Conservation (phyloP, 2,329 filamentous ascomycete species). For the Phoma sp. region DNA sequence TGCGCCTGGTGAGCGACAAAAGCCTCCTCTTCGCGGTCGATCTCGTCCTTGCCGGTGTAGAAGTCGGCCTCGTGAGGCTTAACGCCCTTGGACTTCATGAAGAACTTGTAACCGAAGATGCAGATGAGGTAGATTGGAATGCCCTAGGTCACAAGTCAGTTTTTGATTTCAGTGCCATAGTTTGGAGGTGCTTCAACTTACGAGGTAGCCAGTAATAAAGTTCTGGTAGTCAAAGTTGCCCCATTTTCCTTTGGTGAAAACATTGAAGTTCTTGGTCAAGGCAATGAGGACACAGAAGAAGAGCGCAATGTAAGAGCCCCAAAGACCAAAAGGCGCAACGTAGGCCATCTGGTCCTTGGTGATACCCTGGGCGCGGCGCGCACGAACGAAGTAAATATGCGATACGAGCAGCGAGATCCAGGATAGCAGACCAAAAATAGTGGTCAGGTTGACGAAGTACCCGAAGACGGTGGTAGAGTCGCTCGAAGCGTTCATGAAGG, state of each 20-base stretch:
- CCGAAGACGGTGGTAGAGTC: constrained; percentile 53
- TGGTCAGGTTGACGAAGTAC: constrained; percentile 57
- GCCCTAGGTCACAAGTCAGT: constrained; percentile 69
- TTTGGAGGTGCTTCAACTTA: constrained; percentile 11
- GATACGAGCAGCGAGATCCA: constrained; percentile 59
- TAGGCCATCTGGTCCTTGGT: constrained; percentile 58
- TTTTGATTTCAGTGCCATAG: constrained; percentile 49
- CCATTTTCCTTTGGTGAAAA: constrained; percentile 64
- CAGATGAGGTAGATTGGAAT: constrained; percentile 75
- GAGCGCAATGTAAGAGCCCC: constrained; percentile 71
- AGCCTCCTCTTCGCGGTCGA: constrained; percentile 74
- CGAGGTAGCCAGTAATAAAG: constrained; percentile 75
- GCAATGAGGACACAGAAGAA: constrained; percentile 75
- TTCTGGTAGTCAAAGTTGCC: constrained; percentile 73
- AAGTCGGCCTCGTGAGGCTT: constrained; percentile 69
- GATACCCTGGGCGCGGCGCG: constrained; percentile 54
- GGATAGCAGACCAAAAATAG: constrained; percentile 52
- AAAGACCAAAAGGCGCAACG: constrained; percentile 73
- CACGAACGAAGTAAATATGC: constrained; percentile 57
- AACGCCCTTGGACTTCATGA: constrained; percentile 48
- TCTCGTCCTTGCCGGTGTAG: constrained; percentile 74
- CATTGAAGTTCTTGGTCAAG: constrained; percentile 81
- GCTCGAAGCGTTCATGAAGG: constrained; percentile 61
- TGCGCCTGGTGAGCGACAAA: constrained; percentile 66
- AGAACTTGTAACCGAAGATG: constrained; percentile 63